Base-by-base conservation (phyloP, 2,329 filamentous ascomycete genomes). In the Monilinia laxa region DNA sequence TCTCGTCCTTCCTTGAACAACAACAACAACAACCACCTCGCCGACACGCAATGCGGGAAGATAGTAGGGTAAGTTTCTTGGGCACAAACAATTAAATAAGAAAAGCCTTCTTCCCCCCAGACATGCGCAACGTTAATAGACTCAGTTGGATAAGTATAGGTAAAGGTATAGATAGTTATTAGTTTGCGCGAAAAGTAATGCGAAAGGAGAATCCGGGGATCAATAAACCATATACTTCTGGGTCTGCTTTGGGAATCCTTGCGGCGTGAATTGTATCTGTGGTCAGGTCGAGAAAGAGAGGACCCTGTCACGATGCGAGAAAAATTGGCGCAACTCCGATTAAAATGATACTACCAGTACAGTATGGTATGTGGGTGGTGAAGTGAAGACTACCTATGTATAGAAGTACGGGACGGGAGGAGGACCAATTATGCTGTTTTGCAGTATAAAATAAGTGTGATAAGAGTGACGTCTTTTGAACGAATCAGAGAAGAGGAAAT, bases 251-350 rank as follows among this genome's bases (percentile, higher is more conserved):
- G 56, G 45, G 65, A 67, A 67, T 47, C 67, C 68, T 71, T 70
- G 67, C 63, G 68, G 59, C 54, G 66, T 55, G 47, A 68, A 55
- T 31, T 51, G 4, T 60, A 35, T 59, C 25, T 38, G 45, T 60
- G 45, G 45, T 51, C 28, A 10, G 42, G 57, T 59, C 57, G 57
- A 49, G 42, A 49, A 65, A 68, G 68, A 67, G 70, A 35, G 70
- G 68, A 68, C 69, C 70, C 68, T 69, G 72, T 73, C 70, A 71
- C 64, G 70, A 71, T 69, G 69, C 65, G 67, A 51, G 65, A 52
- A 67, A 67, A 58, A 65, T 53, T 64, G 67, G 66, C n/a, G 45
- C 42, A 35, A 49, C 20, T 49, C 42, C 18, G 42, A 47, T 59
- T 31, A 16, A 35, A 6, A 35, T 35, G 7, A 35, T 35, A 35